Conservation (phyloP, 169 alveolate species). For the Babesia ovis region DNA sequence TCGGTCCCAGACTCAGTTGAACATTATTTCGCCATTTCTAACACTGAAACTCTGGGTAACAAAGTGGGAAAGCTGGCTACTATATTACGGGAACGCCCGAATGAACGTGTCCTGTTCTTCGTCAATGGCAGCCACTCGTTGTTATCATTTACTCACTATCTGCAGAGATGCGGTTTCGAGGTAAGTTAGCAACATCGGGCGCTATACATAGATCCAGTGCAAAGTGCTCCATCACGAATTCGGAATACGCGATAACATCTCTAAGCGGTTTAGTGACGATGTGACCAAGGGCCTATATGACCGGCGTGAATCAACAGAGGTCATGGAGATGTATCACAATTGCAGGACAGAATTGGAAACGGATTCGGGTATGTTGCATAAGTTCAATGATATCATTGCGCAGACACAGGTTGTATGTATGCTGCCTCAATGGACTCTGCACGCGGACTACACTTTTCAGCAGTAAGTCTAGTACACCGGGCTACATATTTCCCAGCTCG, state of each 20-base stretch:
- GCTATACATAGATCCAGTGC: conserved; percentile 22
- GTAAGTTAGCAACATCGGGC: neutral
- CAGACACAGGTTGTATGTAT: conserved; percentile 15
- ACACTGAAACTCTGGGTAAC: conserved; percentile 38
- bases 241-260: conserved; percentile 52
- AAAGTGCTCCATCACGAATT: conserved; percentile 63
- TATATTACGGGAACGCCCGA: neutral
- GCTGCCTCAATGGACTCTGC: conserved; percentile 70
- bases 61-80: conserved; percentile 25
- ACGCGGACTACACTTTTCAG: conserved; percentile 63
- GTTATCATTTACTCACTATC: conserved; percentile 26
- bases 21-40: conserved; percentile 33
- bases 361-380: conserved; percentile 9
- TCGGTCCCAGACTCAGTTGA: conserved; percentile 44
- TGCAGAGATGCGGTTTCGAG: conserved; percentile 32
- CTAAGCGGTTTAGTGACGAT: conserved; percentile 28
- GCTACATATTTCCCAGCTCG: conserved; percentile 16
- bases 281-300: conserved; percentile 23
- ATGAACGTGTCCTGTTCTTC: conserved; percentile 32
- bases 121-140: conserved; percentile 47
- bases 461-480: conserved; percentile 17
- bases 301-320: conserved; percentile 22
- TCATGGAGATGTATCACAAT: conserved; percentile 20
- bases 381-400: neutral
- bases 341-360: conserved; percentile 5